These are phyloP conservation scores for Neurospora sp. DNA, from an alignment of 495 filamentous ascomycete species.

Conservation along the genomic window DNA sequence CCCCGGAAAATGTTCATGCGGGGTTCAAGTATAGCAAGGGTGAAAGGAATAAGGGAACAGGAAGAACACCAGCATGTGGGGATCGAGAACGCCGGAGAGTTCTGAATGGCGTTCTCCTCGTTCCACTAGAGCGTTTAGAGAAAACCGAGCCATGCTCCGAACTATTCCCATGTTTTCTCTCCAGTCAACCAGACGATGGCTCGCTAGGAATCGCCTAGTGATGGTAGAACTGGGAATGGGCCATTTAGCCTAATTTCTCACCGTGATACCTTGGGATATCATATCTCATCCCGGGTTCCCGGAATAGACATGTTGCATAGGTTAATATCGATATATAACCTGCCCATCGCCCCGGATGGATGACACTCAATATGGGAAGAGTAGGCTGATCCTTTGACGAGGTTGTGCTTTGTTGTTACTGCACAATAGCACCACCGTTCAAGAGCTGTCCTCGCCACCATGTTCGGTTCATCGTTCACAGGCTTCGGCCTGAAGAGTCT, in stretches of 20 bases:
- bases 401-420: not conserved
- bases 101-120: not conserved
- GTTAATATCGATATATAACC: conserved; percentile 2
- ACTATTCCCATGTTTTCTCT: not conserved
- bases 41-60: not conserved
- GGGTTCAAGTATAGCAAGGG: not conserved
- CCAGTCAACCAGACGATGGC: conserved; percentile 2
- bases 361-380: not conserved
- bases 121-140: conserved; percentile 11
- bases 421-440: not conserved
- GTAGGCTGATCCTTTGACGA: not conserved
- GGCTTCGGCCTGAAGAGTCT: conserved; percentile 8
- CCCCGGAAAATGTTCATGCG: not conserved
- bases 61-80: not conserved
- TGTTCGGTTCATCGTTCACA: not conserved
- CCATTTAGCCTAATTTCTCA: conserved; percentile 15
- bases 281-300: conserved; percentile 8
- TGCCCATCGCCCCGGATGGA: not conserved
- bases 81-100: not conserved
- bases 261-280: not conserved
- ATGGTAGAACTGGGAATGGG: not conserved
- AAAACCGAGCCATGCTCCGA: conserved; percentile 2
- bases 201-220: not conserved
- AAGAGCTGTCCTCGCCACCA: not conserved
- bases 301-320: conserved; percentile 9